A percentile compares a stretch with the other conserved stretches of the same genome.
Evolutionary conservation across 1,284 basidiomycete species (phyloP).

Genomic region (Ganoderma meredithae): DNA sequence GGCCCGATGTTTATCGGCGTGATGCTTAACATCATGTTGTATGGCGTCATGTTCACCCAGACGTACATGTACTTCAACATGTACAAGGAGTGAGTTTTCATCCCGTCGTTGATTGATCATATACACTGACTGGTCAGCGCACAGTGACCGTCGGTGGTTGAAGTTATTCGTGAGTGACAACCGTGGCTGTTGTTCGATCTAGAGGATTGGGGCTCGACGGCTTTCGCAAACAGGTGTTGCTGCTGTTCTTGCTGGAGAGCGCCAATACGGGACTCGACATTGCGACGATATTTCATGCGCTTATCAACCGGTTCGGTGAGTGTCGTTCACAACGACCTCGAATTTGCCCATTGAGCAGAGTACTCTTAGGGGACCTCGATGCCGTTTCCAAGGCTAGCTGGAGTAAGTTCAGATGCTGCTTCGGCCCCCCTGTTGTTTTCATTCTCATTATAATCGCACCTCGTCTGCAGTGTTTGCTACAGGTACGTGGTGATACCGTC

Average conservation of each 20-base stretch:
- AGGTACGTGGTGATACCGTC: background rate
- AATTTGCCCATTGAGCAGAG: background rate
- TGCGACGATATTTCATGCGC: slow-evolving; percentile 40
- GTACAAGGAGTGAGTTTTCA: background rate
- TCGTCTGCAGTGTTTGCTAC: background rate
- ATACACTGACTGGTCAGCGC: background rate
- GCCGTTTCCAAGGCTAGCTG: background rate
- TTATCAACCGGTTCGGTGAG: slow-evolving; percentile 33
- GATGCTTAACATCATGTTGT: background rate
- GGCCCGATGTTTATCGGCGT: background rate
- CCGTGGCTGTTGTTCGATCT: background rate
- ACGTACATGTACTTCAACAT: background rate
- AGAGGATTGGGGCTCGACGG: background rate
- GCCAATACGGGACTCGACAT: slow-evolving; percentile 41
- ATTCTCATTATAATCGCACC: background rate
- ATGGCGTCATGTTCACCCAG: background rate
- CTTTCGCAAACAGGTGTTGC: background rate
- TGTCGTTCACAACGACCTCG: background rate
- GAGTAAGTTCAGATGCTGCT: background rate
- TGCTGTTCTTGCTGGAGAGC: slow-evolving; percentile 42
- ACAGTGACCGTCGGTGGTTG: background rate
- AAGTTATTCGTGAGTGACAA: background rate
- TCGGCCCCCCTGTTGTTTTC: background rate
- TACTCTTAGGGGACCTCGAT: background rate
- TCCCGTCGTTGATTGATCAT: background rate